A percentile compares a stretch with the other conserved stretches of the same genome.
These are phyloP conservation scores for Syzygium aqueum DNA, from an alignment of 345 rosid species.

Conservation along the genomic window DNA sequence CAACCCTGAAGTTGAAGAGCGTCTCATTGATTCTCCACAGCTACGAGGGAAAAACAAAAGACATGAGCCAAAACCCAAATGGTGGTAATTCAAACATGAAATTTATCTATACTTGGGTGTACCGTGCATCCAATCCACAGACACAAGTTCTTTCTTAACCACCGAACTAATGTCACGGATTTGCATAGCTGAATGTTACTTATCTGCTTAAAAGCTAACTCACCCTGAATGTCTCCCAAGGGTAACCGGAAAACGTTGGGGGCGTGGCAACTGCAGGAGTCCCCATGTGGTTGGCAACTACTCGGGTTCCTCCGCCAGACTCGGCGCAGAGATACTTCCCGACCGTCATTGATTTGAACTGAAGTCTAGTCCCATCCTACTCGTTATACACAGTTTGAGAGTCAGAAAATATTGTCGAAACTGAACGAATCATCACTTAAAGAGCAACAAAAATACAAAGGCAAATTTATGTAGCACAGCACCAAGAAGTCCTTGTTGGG, in stretches of 20 bases:
- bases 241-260: too few relatives aligned
- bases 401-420: background rate
- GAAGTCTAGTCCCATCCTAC: slow-evolving; percentile 50
- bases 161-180: too few relatives aligned
- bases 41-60: too few relatives aligned
- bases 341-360: slow-evolving; percentile 31
- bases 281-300: slow-evolving; percentile 34
- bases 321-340: slow-evolving; percentile 49
- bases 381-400: background rate
- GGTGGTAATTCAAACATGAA: too few relatives aligned
- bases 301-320: slow-evolving; percentile 36
- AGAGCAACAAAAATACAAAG: background rate
- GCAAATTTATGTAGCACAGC: background rate
- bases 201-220: too few relatives aligned
- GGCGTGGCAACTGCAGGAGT: slow-evolving; percentile 21
- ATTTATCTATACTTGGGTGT: too few relatives aligned
- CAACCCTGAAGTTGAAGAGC: too few relatives aligned
- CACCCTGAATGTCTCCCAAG: slow-evolving; percentile 34
- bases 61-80: too few relatives aligned
- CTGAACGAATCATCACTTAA: background rate
- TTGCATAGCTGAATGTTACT: too few relatives aligned
- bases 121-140: too few relatives aligned
- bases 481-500: slow-evolving; percentile 57
- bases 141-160: too few relatives aligned
- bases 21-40: too few relatives aligned